These are phyloP conservation scores for Rossbeevera mucosa DNA, from an alignment of 768 basidiomycete species.

Conservation along the genomic window DNA sequence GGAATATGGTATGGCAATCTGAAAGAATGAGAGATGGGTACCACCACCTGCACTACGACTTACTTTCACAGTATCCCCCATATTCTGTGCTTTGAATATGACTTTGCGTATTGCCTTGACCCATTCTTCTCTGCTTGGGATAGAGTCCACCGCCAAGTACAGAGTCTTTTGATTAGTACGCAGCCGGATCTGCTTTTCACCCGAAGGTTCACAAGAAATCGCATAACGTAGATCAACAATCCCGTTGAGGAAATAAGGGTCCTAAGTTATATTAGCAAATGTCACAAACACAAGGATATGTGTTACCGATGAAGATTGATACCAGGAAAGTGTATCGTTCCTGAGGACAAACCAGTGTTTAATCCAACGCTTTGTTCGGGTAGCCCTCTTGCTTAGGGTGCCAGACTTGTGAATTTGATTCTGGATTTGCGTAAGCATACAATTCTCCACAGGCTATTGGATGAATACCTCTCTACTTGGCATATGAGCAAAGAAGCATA, in stretches of 20 bases:
- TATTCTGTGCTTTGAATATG: conserved; percentile 94
- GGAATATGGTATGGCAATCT: conserved; percentile 94
- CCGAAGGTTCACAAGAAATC: conserved; percentile 76
- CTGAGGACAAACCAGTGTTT: conserved; percentile 96
- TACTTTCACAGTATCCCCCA: conserved; percentile 93
- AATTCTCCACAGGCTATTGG: not conserved
- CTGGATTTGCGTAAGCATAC: conserved; percentile 37
- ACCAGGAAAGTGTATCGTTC: conserved; percentile 97
- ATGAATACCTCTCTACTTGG: conserved; percentile 73
- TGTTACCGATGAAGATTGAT: conserved; percentile 83
- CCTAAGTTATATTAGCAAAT: conserved; percentile 42
- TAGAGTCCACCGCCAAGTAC: conserved; percentile 68
- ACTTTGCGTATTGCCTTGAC: conserved; percentile 91
- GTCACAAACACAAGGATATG: not conserved
- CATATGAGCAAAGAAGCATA: conserved; percentile 97
- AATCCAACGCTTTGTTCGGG: conserved; percentile 86
- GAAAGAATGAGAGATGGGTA: conserved; percentile 7
- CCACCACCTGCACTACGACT: conserved; percentile 2
- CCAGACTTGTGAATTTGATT: conserved; percentile 93
- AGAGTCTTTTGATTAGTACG: conserved; percentile 79
- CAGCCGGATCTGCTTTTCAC: conserved; percentile 77
- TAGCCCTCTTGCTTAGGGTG: conserved; percentile 80
- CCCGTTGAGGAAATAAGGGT: conserved; percentile 96
- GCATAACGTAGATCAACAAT: conserved; percentile 95
- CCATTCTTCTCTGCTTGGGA: conserved; percentile 89